A percentile compares a stretch with the other conserved stretches of the same genome.
These are phyloP conservation scores for Lachnellula arida DNA, from an alignment of 2,329 filamentous ascomycete species.

Conservation along the genomic window DNA sequence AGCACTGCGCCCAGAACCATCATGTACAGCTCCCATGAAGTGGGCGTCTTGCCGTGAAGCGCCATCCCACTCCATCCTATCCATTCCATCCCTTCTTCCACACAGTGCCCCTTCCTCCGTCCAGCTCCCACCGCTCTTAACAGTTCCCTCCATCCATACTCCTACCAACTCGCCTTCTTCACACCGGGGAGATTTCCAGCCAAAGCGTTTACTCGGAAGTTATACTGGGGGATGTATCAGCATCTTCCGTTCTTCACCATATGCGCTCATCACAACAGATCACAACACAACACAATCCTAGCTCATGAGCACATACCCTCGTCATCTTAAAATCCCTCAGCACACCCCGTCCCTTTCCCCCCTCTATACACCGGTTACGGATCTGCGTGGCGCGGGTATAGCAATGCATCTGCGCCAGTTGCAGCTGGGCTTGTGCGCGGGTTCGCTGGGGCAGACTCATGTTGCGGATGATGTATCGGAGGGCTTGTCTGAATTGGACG, in stretches of 20 bases:
- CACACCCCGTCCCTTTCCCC: constrained; percentile 87
- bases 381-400: constrained; percentile 94
- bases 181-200: constrained; percentile 85
- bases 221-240: constrained; percentile 58
- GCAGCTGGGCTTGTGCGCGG: constrained; percentile 86
- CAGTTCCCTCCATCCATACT: not conserved
- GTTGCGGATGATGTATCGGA: constrained; percentile 91
- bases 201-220: constrained; percentile 87
- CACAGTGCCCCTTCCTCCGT: not conserved
- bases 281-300: not conserved
- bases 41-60: too few relatives aligned
- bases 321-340: constrained; percentile 89
- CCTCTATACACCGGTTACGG: constrained; percentile 86
- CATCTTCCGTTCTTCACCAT: not conserved
- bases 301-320: constrained; percentile 58
- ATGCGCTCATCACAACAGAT: not conserved
- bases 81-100: too few relatives aligned
- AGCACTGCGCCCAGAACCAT: not conserved
- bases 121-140: not conserved
- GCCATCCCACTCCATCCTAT: too few relatives aligned
- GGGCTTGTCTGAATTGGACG: constrained; percentile 66
- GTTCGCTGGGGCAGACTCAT: constrained; percentile 76
- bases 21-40: not conserved
- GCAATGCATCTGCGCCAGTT: constrained; percentile 91
- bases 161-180: constrained; percentile 92